These are phyloP conservation scores for Jatropha multifida DNA, from an alignment of 441 rosid species.

Conservation along the genomic window DNA sequence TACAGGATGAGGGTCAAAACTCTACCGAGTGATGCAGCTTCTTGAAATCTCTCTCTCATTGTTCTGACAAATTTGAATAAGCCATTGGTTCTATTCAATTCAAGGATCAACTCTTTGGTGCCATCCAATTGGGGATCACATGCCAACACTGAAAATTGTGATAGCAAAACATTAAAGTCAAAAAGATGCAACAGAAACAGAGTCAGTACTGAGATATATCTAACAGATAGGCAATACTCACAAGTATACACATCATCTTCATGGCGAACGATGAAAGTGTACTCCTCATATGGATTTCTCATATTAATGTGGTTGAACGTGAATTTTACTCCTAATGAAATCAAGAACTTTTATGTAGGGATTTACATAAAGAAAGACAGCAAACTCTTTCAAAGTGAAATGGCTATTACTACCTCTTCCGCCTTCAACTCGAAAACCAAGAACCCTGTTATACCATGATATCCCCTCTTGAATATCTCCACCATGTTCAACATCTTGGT, in stretches of 20 bases:
- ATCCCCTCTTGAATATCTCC: slow-evolving; percentile 60
- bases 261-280: slow-evolving; percentile 61
- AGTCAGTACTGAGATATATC: slow-evolving; percentile 10
- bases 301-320: slow-evolving; percentile 54
- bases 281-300: slow-evolving; percentile 48
- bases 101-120: slow-evolving; percentile 51
- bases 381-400: neutral
- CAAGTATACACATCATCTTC: slow-evolving; percentile 65
- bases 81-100: slow-evolving; percentile 67
- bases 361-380: slow-evolving; percentile 16
- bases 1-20: slow-evolving; percentile 13
- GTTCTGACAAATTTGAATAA: slow-evolving; percentile 66
- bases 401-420: slow-evolving; percentile 57
- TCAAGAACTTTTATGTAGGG: slow-evolving; percentile 20
- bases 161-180: slow-evolving; percentile 7
- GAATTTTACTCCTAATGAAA: slow-evolving; percentile 72
- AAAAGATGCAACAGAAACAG: neutral
- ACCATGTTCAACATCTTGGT: slow-evolving; percentile 36
- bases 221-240: slow-evolving; percentile 33
- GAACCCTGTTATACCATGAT: slow-evolving; percentile 72
- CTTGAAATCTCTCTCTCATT: slow-evolving; percentile 46
- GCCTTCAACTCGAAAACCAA: slow-evolving; percentile 77
- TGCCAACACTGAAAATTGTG: slow-evolving; percentile 60
- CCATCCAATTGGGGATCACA: slow-evolving; percentile 65
- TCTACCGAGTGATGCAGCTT: slow-evolving; percentile 40